Evolutionary conservation across 805 yeast species (phyloP).

Genomic region (Pichia ethanolica): DNA sequence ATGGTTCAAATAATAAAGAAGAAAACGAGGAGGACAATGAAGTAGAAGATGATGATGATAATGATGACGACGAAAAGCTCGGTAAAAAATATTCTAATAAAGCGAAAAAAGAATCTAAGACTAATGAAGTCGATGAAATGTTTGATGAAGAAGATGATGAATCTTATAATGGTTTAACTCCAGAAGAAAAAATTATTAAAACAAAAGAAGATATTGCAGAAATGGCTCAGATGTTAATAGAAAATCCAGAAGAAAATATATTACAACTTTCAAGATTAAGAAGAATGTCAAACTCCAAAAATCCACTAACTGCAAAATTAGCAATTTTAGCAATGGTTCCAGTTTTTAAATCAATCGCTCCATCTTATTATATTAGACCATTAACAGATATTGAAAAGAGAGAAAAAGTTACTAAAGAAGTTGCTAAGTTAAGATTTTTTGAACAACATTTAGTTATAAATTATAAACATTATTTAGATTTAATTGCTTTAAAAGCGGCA

Average conservation of each 20-base stretch:
- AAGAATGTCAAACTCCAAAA: constrained; percentile 61
- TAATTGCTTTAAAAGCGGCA: constrained; percentile 34
- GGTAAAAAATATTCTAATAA: constrained; percentile 18
- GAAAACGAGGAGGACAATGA: constrained; percentile 9
- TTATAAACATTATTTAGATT: constrained; percentile 60
- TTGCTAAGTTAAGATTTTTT: constrained; percentile 65
- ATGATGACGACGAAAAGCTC: constrained; percentile 58
- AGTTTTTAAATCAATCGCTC: constrained; percentile 77
- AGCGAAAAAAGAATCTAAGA: constrained; percentile 27
- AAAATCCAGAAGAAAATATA: constrained; percentile 84
- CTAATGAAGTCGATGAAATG: constrained; percentile 51
- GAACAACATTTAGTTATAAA: constrained; percentile 71
- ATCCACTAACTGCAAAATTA: constrained; percentile 58
- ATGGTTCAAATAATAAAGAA: not conserved
- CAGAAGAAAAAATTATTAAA: constrained; percentile 46
- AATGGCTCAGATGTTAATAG: constrained; percentile 67
- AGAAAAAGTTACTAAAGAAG: constrained; percentile 79
- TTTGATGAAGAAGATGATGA: constrained; percentile 26
- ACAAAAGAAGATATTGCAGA: constrained; percentile 81
- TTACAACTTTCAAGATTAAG: constrained; percentile 56
- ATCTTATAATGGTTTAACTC: constrained; percentile 39
- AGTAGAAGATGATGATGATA: constrained; percentile 38
- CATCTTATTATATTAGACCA: constrained; percentile 81
- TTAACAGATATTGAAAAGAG: constrained; percentile 72
- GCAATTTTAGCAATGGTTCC: constrained; percentile 76